A percentile compares a stretch with the other conserved stretches of the same genome.
Evolutionary conservation across 1,284 basidiomycete genomes (phyloP).

Genomic region (Cryptococcus jaspeensis): DNA sequence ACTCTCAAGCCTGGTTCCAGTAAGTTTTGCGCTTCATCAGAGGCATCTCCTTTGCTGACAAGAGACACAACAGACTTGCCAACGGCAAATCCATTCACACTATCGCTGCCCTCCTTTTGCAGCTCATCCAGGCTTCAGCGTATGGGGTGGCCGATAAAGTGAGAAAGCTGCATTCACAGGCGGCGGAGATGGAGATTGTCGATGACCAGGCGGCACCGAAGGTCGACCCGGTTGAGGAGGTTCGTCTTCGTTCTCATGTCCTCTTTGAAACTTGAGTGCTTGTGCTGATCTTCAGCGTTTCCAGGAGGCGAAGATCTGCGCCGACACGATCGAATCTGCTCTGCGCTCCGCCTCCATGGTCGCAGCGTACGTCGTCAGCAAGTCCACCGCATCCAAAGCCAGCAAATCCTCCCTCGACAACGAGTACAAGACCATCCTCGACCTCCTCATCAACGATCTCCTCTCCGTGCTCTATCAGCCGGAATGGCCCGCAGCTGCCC

Average conservation of each 20-base stretch:
- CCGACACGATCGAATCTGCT: constrained; percentile 61
- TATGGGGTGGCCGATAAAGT: constrained; percentile 61
- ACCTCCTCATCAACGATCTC: constrained; percentile 83
- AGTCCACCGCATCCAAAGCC: constrained; percentile 61
- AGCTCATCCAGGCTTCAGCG: constrained; percentile 91
- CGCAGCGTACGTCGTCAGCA: constrained; percentile 69
- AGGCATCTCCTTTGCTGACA: background rate
- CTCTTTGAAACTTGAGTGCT: no score
- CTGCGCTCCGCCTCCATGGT: constrained; percentile 81
- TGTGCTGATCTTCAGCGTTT: background rate
- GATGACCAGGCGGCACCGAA: constrained; percentile 38
- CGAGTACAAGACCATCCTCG: constrained; percentile 86
- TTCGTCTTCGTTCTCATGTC: constrained; percentile 1
- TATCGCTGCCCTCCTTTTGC: constrained; percentile 84
- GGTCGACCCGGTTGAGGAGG: constrained; percentile 59
- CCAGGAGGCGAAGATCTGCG: constrained; percentile 27
- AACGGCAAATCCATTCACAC: constrained; percentile 75
- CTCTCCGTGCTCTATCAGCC: constrained; percentile 88
- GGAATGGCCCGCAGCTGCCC: constrained; percentile 90
- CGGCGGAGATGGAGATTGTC: constrained; percentile 58
- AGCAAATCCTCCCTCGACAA: constrained; percentile 85
- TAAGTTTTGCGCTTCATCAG: constrained; percentile 45
- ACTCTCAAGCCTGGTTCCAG: constrained; percentile 82
- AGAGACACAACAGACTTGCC: constrained; percentile 40
- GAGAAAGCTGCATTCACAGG: constrained; percentile 55